Evolutionary conservation across 1,284 basidiomycete genomes (phyloP), one percentile per base, ranked within the genome.

Genomic region (Apiotrichum sp.): DNA sequence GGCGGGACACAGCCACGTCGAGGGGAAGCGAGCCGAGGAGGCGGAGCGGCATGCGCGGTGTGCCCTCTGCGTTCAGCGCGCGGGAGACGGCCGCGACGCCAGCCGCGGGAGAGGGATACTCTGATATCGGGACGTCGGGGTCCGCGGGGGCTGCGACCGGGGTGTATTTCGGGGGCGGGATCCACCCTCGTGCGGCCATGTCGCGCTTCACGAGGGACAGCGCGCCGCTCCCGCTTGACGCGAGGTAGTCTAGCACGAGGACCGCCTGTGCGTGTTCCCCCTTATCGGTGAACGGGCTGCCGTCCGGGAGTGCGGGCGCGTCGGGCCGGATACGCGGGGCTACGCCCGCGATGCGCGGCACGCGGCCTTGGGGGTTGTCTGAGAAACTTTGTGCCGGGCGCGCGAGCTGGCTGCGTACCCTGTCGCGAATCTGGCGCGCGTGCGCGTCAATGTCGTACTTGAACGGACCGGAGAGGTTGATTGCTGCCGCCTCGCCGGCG

Each of bases 391-490:
- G 44, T 14, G 33, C 45, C 50, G 42, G 40, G 13, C 46, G 45
- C 4, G 14, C 33, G 13, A 54, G 43, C 31, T 38, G 32, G 6
- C n/a, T 33, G 14, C 14, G 68, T 61, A 35, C 64, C 13, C 34
- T 33, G 34, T 49, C 63, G 35, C 65, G 65, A 32, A 68, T 65
- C 44, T 67, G 60, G 34, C 57, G 50, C 22, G 88, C 86, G 67
- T 91, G 83, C 52, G 84, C 82, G 55, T 89, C 86, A 68, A 97
- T 93, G 71, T 93, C 90, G 71, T 84, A 96, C 65, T 79, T 81
- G 82, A 96, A 97, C 1, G 85, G 81, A 14, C 85, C 83, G 58
- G 47, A 88, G 71, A 96, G 93, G 76, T 96, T 95, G 67, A 86
- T 85, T 1, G 59, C 61, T 7, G 69, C 32, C 2, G 58, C 63